Conservation (phyloP, 2,329 filamentous ascomycete species). For the Beauveria sp. region DNA sequence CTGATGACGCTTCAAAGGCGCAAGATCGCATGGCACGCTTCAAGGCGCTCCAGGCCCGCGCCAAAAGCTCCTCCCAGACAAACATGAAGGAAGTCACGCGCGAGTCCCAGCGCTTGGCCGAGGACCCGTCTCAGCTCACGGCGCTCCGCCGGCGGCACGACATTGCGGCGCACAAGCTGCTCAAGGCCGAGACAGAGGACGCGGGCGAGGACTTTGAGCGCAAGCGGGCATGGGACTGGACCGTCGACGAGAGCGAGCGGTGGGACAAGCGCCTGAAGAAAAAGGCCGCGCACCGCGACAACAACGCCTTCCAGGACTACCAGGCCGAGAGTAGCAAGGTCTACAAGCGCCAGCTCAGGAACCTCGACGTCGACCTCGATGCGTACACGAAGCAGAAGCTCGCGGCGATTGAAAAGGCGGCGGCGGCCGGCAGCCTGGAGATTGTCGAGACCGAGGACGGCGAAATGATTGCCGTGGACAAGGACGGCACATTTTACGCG, state of each 20-base stretch:
- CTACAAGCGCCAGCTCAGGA: conserved; percentile 83
- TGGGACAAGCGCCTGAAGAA: conserved; percentile 91
- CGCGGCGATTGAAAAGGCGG: conserved; percentile 75
- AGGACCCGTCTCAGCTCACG: conserved; percentile 69
- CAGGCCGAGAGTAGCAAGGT: conserved; percentile 80
- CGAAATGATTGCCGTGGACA: conserved; percentile 89
- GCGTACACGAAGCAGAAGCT: conserved; percentile 84
- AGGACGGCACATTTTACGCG: conserved; percentile 83
- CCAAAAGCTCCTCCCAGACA: conserved; percentile 60
- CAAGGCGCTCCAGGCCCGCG: conserved; percentile 77
- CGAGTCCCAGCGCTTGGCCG: conserved; percentile 71
- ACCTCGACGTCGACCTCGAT: conserved; percentile 69
- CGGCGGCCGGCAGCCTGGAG: conserved; percentile 75
- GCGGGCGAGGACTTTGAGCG: conserved; percentile 89
- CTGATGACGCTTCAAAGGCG: conserved; percentile 35
- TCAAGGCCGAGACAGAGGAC: conserved; percentile 85
- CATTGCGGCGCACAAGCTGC: conserved; percentile 82
- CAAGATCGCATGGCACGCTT: conserved; percentile 73
- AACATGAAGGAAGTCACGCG: conserved; percentile 80
- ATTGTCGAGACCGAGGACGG: conserved; percentile 94
- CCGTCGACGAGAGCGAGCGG: conserved; percentile 82
- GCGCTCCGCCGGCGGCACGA: conserved; percentile 79
- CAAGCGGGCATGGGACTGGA: conserved; percentile 98
- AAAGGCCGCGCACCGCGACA: conserved; percentile 71
- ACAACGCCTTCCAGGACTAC: conserved; percentile 87